Evolutionary conservation across 305 asterid genomes (phyloP).

Genomic region (Fraxinus xanthoxyloides): DNA sequence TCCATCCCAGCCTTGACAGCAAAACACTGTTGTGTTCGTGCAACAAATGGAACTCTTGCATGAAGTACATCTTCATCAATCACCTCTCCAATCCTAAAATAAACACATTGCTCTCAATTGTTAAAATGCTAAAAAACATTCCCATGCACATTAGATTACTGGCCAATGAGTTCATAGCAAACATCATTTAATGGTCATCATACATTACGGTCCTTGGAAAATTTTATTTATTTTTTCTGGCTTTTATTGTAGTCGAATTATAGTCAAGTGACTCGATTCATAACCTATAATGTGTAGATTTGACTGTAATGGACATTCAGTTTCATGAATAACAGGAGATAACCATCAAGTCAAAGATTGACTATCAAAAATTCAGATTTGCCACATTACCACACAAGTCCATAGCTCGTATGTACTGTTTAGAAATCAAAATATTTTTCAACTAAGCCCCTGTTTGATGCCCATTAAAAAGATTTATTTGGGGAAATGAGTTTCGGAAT

Average conservation of each 20-base stretch:
- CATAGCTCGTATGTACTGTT: background rate
- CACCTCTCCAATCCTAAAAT: slow-evolving; percentile 78
- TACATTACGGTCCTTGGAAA: background rate
- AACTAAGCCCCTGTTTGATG: too few species aligned
- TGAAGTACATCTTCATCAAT: slow-evolving; percentile 95
- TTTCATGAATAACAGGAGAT: background rate
- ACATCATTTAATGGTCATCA: slow-evolving; percentile 1
- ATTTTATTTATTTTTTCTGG: background rate
- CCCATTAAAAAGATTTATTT: too few species aligned
- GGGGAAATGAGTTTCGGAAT: too few species aligned
- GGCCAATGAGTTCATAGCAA: slow-evolving; percentile 11
- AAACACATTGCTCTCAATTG: slow-evolving; percentile 18
- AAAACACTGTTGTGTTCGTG: slow-evolving; percentile 95
- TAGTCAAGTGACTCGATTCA: background rate
- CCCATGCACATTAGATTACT: slow-evolving; percentile 2
- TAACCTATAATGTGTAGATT: background rate
- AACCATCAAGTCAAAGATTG: background rate
- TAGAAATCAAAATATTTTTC: background rate
- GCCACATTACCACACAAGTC: background rate
- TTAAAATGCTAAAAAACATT: slow-evolving; percentile 9
- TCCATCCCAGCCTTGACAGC: slow-evolving; percentile 96
- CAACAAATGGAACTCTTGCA: slow-evolving; percentile 90
- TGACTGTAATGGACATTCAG: background rate
- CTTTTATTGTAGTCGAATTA: background rate
- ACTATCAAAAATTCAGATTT: background rate